Evolutionary conservation across 176 grass and related monocot genomes (phyloP).

Genomic region (Triticum timopheevii): DNA sequence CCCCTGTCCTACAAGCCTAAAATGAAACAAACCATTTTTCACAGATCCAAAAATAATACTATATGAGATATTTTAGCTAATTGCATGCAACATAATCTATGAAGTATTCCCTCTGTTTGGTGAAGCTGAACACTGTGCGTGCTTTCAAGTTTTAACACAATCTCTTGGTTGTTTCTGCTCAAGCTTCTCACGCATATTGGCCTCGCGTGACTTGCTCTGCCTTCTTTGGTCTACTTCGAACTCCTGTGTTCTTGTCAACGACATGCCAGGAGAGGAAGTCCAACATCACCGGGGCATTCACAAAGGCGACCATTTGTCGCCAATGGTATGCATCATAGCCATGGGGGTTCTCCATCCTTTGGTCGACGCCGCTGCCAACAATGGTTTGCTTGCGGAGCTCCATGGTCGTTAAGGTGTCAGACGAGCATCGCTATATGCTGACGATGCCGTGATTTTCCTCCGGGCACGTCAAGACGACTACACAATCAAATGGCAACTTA

Average conservation of each 20-base stretch:
- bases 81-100: background rate
- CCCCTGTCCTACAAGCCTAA: background rate
- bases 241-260: background rate
- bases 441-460: too few species aligned
- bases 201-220: background rate
- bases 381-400: too few species aligned
- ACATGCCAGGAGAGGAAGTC: background rate
- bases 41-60: background rate
- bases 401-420: too few species aligned
- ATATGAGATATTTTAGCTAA: background rate
- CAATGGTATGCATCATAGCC: background rate
- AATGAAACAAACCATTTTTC: conserved; percentile 16
- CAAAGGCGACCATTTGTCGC: background rate
- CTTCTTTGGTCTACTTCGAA: background rate
- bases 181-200: background rate
- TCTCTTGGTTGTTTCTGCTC: background rate
- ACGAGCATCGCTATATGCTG: too few species aligned
- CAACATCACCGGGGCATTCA: background rate
- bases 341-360: background rate
- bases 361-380: background rate
- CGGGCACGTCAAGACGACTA: too few species aligned
- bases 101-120: background rate
- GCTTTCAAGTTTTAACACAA: background rate
- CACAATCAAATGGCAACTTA: too few species aligned
- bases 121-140: background rate